phyloP scores from a whole-genome alignment of 1,284 basidiomycete species.

The Ceratorhiza oryzae-sativae region DNA sequence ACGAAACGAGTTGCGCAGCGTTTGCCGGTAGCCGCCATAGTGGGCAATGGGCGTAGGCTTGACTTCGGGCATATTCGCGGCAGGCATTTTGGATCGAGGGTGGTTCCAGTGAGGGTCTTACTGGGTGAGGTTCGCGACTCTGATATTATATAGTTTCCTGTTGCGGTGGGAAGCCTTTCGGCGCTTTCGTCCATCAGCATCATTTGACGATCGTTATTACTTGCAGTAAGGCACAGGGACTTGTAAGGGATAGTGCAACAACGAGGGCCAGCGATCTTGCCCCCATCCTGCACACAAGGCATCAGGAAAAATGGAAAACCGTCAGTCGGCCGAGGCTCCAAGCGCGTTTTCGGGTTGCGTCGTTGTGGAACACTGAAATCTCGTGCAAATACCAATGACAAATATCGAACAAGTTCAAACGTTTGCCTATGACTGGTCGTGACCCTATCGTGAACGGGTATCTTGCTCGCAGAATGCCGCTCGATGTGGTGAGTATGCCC shows the following conservation, averaged over 20 bases:
- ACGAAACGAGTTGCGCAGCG: slow-evolving; percentile 59
- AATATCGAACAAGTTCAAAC: too few relatives aligned
- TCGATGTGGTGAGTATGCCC: not conserved
- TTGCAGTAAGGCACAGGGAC: not conserved
- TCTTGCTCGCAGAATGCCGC: too few relatives aligned
- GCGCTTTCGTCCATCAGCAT: not conserved
- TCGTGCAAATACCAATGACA: not conserved
- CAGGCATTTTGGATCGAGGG: slow-evolving; percentile 16
- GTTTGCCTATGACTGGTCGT: not conserved
- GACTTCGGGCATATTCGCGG: not conserved
- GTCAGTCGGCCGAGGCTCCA: not conserved
- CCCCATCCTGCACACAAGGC: slow-evolving; percentile 2
- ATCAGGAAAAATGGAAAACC: slow-evolving; percentile 9
- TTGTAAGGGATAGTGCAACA: slow-evolving; percentile 12
- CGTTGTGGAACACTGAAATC: not conserved
- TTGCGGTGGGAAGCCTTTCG: not conserved
- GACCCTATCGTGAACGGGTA: not conserved
- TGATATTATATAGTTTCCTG: not conserved
- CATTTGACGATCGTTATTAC: not conserved
- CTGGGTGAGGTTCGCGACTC: not conserved
- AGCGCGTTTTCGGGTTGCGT: not conserved
- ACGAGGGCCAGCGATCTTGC: not conserved
- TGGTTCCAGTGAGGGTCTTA: not conserved
- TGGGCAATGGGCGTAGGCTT: slow-evolving; percentile 33
- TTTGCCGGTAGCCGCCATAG: slow-evolving; percentile 40